Conservation (phyloP, 2,329 filamentous ascomycete species). For the Akanthomyces lecanii region DNA sequence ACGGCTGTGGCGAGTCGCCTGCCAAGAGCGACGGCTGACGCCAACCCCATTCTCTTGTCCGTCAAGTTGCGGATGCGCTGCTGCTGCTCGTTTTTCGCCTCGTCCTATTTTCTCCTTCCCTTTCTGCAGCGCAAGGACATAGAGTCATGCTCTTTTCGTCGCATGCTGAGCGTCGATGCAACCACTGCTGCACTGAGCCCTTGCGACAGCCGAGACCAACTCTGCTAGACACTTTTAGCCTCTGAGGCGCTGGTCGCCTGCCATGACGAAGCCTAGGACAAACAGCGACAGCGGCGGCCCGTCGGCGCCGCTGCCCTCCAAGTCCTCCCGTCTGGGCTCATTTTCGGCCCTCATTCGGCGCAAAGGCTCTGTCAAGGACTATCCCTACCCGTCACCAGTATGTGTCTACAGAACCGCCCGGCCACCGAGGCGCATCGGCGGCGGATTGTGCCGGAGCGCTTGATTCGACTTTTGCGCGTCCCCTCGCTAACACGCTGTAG, state of each 20-base stretch:
- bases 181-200: not conserved
- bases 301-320: slow-evolving; percentile 1
- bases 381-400: not conserved
- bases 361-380: slow-evolving; percentile 8
- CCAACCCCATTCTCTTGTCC: not conserved
- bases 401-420: not conserved
- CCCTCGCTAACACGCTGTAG: slow-evolving; percentile 19
- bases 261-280: slow-evolving; percentile 11
- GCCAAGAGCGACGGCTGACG: slow-evolving; percentile 10
- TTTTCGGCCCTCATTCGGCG: slow-evolving; percentile 10
- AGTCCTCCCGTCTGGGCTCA: slow-evolving; percentile 7
- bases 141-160: not conserved
- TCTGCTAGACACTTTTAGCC: not conserved
- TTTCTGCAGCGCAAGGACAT: not conserved
- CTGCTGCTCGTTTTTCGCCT: not conserved
- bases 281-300: slow-evolving; percentile 12
- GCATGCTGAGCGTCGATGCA: not conserved
- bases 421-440: not conserved
- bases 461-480: slow-evolving; percentile 8
- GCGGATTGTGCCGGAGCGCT: not conserved
- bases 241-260: not conserved
- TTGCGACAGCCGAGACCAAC: not conserved
- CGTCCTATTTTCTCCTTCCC: not conserved
- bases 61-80: not conserved
- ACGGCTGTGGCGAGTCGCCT: slow-evolving; percentile 5